phyloP scores from a whole-genome alignment of 2,329 filamentous ascomycete genomes.

The Salinomyces thailandicus region DNA sequence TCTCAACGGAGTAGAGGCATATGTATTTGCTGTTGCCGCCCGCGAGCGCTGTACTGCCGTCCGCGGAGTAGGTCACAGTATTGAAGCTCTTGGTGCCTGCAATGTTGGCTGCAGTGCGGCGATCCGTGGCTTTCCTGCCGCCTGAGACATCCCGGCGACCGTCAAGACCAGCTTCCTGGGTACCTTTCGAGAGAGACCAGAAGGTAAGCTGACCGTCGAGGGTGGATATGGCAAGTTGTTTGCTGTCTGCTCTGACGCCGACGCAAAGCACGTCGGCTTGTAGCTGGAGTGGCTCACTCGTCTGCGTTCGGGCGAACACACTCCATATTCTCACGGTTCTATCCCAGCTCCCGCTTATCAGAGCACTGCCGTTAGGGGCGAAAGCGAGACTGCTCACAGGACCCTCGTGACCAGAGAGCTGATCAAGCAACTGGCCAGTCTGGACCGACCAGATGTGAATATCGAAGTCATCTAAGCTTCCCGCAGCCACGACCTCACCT shows the following conservation, averaged over 20 bases:
- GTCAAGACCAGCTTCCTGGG: conserved; percentile 77
- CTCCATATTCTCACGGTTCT: conserved; percentile 92
- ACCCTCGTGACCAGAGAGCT: conserved; percentile 83
- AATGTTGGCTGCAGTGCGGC: conserved; percentile 81
- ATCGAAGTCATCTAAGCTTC: conserved; percentile 90
- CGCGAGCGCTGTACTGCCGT: conserved; percentile 81
- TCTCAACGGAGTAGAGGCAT: conserved; percentile 88
- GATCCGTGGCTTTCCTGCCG: conserved; percentile 77
- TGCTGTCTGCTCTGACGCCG: conserved; percentile 77
- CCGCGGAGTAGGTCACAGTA: conserved; percentile 80
- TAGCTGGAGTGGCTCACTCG: conserved; percentile 83
- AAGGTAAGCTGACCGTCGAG: conserved; percentile 90
- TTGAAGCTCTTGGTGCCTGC: conserved; percentile 84
- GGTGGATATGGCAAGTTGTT: conserved; percentile 83
- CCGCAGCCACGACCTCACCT: conserved; percentile 90
- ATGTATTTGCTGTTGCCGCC: conserved; percentile 98
- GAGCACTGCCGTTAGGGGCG: conserved; percentile 68
- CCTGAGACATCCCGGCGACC: conserved; percentile 87
- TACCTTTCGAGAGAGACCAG: conserved; percentile 82
- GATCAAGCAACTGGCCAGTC: conserved; percentile 87
- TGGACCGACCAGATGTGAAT: conserved; percentile 98
- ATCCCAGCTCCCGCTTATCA: conserved; percentile 95
- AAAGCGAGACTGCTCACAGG: conserved; percentile 85
- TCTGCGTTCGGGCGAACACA: conserved; percentile 87
- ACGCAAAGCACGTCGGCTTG: conserved; percentile 84